These are phyloP conservation scores for Nemania sp. DNA, from an alignment of 2,329 filamentous ascomycete genomes.

Conservation along the genomic window DNA sequence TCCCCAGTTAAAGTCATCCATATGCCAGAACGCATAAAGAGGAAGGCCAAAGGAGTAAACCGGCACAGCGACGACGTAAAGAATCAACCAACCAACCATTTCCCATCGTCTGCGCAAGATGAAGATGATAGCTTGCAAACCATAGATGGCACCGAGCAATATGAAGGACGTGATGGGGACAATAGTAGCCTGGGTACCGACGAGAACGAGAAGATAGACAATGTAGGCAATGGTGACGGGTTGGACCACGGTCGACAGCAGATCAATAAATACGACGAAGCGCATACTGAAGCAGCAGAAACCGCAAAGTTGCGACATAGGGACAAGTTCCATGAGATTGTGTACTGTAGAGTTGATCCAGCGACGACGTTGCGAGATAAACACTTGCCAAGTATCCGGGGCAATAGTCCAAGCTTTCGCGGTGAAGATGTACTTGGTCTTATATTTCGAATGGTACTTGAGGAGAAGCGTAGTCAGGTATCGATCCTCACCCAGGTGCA, in stretches of 20 bases:
- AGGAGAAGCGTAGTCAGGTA: slow-evolving; percentile 94
- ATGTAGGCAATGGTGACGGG: slow-evolving; percentile 93
- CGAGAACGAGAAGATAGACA: slow-evolving; percentile 83
- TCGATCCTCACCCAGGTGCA: slow-evolving; percentile 97
- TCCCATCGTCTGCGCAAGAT: slow-evolving; percentile 98
- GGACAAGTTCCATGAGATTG: slow-evolving; percentile 95
- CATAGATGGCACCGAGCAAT: slow-evolving; percentile 93
- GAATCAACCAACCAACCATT: slow-evolving; percentile 99
- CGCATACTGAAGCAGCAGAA: slow-evolving; percentile 99
- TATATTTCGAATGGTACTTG: slow-evolving; percentile 92
- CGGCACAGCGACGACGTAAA: slow-evolving; percentile 91
- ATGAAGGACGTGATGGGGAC: slow-evolving; percentile 90
- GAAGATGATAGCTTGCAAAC: slow-evolving; percentile 96
- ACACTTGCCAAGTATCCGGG: slow-evolving; percentile 92
- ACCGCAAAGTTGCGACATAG: slow-evolving; percentile 92
- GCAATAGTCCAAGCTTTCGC: slow-evolving; percentile 98
- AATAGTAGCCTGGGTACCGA: slow-evolving; percentile 70
- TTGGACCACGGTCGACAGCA: slow-evolving; percentile 91
- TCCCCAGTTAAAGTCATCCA: slow-evolving; percentile 99
- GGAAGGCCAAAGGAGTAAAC: slow-evolving; percentile 92
- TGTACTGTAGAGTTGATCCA: slow-evolving; percentile 99
- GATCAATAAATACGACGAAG: slow-evolving; percentile 94
- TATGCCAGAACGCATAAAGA: slow-evolving; percentile 97
- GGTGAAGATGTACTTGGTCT: slow-evolving; percentile 95
- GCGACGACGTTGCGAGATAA: slow-evolving; percentile 96